Evolutionary conservation across 192 early-diverging fungal species (phyloP).

Genomic region (Coemansia sp.): DNA sequence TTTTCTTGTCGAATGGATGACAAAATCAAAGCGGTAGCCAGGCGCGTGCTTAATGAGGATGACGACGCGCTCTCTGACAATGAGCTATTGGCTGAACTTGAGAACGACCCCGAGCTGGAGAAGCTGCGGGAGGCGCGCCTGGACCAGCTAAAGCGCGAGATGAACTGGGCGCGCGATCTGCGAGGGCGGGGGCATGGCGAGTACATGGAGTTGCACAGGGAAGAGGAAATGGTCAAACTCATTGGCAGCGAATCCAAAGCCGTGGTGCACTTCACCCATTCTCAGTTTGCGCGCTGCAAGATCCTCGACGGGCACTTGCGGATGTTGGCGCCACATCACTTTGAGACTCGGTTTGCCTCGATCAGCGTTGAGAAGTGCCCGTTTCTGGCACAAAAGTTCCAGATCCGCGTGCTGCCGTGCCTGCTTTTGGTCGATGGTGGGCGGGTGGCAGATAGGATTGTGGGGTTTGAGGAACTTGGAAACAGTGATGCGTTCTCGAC

Average conservation of each 20-base stretch:
- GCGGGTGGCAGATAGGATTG: conserved; percentile 65
- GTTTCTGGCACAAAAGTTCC: conserved; percentile 87
- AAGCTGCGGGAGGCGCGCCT: conserved; percentile 79
- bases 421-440: conserved; percentile 79
- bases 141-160: conserved; percentile 78
- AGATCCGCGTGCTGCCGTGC: conserved; percentile 85
- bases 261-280: conserved; percentile 89
- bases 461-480: conserved; percentile 95
- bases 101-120: conserved; percentile 74
- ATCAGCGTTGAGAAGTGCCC: conserved; percentile 86
- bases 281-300: conserved; percentile 90
- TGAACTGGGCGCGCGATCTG: conserved; percentile 61
- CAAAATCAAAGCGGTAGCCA: conserved; percentile 38
- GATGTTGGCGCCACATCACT: conserved; percentile 77
- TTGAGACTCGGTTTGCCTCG: conserved; percentile 83
- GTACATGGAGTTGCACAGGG: conserved; percentile 69
- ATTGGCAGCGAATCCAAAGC: conserved; percentile 65
- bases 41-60: conserved; percentile 34
- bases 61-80: conserved; percentile 71
- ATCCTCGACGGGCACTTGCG: conserved; percentile 90
- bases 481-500: conserved; percentile 85
- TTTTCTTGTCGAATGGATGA: conserved; percentile 22
- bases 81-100: conserved; percentile 78
- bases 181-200: conserved; percentile 68
- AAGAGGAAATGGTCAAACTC: conserved; percentile 82